phyloP scores from a whole-genome alignment of 805 yeast species.

The Yamadazyma philogaea region DNA sequence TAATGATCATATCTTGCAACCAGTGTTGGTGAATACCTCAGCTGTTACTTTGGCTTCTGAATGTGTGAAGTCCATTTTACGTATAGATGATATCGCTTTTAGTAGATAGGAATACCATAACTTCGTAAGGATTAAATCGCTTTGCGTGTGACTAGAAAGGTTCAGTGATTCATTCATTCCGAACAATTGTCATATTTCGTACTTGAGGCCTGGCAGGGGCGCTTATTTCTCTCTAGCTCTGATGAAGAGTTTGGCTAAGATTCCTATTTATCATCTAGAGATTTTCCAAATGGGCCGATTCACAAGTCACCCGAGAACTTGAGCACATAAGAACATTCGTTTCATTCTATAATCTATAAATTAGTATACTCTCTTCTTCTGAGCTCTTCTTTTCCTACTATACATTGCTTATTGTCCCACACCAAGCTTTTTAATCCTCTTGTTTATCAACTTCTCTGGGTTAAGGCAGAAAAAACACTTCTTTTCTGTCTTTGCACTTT shows the following conservation, averaged over 20 bases:
- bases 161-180: too few species aligned
- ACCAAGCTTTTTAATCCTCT: conserved; percentile 30
- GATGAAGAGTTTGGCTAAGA: too few species aligned
- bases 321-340: too few species aligned
- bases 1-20: conserved; percentile 94
- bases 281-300: too few species aligned
- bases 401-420: neutral
- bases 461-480: conserved; percentile 62
- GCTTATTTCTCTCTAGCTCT: too few species aligned
- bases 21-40: conserved; percentile 90
- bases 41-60: conserved; percentile 94
- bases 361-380: conserved; percentile 1
- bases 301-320: too few species aligned
- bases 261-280: too few species aligned
- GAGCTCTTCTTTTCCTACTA: neutral
- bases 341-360: too few species aligned
- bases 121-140: neutral
- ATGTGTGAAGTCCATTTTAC: conserved; percentile 89
- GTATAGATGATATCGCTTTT: conserved; percentile 96
- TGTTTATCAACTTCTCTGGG: conserved; percentile 52
- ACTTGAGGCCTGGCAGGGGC: too few species aligned
- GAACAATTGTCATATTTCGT: too few species aligned
- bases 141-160: too few species aligned
- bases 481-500: conserved; percentile 59
- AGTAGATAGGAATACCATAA: conserved; percentile 34